Evolutionary conservation across 495 filamentous ascomycete species (phyloP).

Genomic region (Melanomma pulvis-pyrius): DNA sequence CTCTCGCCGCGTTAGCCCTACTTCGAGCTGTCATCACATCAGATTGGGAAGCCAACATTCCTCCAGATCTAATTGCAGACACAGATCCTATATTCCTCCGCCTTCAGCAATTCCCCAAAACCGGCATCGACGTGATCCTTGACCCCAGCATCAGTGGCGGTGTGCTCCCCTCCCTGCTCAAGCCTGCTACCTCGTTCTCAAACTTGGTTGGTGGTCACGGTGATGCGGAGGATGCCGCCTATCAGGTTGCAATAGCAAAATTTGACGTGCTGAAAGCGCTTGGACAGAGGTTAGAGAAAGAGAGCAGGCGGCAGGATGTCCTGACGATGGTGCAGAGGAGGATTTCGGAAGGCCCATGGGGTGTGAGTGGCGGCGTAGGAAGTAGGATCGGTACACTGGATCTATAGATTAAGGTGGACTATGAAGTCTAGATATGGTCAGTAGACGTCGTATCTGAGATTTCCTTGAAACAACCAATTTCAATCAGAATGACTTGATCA

Average conservation of each 20-base stretch:
- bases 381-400: slow-evolving; percentile 37
- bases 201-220: slow-evolving; percentile 62
- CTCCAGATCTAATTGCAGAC: slow-evolving; percentile 38
- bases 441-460: too few relatives aligned
- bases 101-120: slow-evolving; percentile 38
- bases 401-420: slow-evolving; percentile 1
- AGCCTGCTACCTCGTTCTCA: slow-evolving; percentile 59
- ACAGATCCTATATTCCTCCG: slow-evolving; percentile 21
- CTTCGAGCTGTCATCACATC: slow-evolving; percentile 59
- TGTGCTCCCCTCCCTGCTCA: slow-evolving; percentile 62
- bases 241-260: slow-evolving; percentile 62
- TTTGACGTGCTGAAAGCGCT: slow-evolving; percentile 59
- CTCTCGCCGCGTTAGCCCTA: slow-evolving; percentile 58
- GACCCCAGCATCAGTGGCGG: slow-evolving; percentile 35
- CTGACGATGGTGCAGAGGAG: slow-evolving; percentile 24
- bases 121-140: slow-evolving; percentile 30
- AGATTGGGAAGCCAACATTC: slow-evolving; percentile 51
- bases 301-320: slow-evolving; percentile 16
- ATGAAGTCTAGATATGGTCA: too few relatives aligned
- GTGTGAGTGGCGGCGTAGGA: slow-evolving; percentile 18
- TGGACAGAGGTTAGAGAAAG: slow-evolving; percentile 22
- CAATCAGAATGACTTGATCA: too few relatives aligned
- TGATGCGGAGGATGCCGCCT: slow-evolving; percentile 61
- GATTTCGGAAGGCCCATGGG: slow-evolving; percentile 34
- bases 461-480: too few relatives aligned